Conservation (phyloP, 2,329 filamentous ascomycete species). For the Xylariaceae sp. region DNA sequence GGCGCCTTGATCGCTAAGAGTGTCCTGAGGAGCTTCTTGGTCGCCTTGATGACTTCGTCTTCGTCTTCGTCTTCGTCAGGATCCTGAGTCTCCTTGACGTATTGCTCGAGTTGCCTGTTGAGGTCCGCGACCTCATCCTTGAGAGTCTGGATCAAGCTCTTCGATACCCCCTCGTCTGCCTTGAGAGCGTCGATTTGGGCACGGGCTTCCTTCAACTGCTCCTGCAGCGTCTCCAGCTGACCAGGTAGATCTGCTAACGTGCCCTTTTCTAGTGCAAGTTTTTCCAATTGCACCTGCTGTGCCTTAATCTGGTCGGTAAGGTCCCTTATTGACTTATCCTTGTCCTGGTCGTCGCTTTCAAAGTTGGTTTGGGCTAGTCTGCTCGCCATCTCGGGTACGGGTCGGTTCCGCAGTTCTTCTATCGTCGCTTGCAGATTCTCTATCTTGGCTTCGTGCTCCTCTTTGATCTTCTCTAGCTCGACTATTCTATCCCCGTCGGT, state of each 20-base stretch:
- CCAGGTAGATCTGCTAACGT: background rate
- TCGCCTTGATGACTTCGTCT: background rate
- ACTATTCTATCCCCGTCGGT: background rate
- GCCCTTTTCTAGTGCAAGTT: background rate
- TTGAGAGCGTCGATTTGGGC: background rate
- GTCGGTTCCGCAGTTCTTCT: background rate
- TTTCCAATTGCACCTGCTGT: no score
- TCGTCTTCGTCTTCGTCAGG: background rate
- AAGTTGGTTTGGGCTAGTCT: background rate
- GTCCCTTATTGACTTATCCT: background rate
- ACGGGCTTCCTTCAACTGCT: background rate
- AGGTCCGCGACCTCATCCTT: background rate
- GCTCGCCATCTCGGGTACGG: no score
- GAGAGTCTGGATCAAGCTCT: background rate
- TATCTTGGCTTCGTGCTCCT: background rate
- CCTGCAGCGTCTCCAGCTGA: background rate
- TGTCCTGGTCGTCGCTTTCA: background rate
- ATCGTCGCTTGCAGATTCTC: background rate
- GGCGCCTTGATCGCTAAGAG: background rate
- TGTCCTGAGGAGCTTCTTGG: background rate
- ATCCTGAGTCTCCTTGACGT: background rate
- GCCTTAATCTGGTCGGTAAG: background rate
- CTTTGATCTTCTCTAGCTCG: slow-evolving; percentile 3
- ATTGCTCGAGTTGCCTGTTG: background rate
- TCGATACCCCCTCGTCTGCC: background rate